phyloP scores from a whole-genome alignment of 345 rosid genomes.

The Rhizophora apiculata region DNA sequence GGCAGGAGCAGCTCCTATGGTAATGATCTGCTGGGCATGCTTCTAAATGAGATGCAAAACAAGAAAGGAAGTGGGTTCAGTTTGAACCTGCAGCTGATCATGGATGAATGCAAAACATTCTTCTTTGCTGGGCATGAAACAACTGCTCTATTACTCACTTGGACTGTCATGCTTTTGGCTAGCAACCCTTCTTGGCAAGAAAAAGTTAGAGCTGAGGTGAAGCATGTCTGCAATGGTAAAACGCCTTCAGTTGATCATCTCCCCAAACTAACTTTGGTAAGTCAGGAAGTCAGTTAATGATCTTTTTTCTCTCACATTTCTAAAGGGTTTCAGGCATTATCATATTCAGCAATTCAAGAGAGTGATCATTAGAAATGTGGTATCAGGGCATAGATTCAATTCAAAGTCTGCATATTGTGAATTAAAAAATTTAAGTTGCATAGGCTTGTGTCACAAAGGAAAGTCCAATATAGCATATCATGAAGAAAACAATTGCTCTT shows the following conservation, averaged over 20 bases:
- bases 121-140: slow-evolving; percentile 98
- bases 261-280: slow-evolving; percentile 68
- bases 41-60: slow-evolving; percentile 70
- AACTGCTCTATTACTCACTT: slow-evolving; percentile 78
- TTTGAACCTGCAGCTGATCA: slow-evolving; percentile 65
- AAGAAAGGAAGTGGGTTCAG: slow-evolving; percentile 38
- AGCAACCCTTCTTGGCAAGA: slow-evolving; percentile 87
- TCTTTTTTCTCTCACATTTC: too few relatives aligned
- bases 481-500: background rate
- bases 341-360: too few relatives aligned
- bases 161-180: slow-evolving; percentile 90
- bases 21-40: slow-evolving; percentile 72
- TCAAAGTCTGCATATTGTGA: too few relatives aligned
- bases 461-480: too few relatives aligned
- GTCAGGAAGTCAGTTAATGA: background rate
- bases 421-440: too few relatives aligned
- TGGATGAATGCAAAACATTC: slow-evolving; percentile 98
- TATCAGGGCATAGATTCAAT: too few relatives aligned
- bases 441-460: too few relatives aligned
- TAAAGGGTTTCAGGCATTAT: too few relatives aligned
- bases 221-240: slow-evolving; percentile 59
- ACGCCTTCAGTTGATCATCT: slow-evolving; percentile 64
- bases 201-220: slow-evolving; percentile 60
- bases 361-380: too few relatives aligned
- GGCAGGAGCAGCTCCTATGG: slow-evolving; percentile 83